Evolutionary conservation across 1,284 basidiomycete genomes (phyloP).

Genomic region (Boletus smithii): DNA sequence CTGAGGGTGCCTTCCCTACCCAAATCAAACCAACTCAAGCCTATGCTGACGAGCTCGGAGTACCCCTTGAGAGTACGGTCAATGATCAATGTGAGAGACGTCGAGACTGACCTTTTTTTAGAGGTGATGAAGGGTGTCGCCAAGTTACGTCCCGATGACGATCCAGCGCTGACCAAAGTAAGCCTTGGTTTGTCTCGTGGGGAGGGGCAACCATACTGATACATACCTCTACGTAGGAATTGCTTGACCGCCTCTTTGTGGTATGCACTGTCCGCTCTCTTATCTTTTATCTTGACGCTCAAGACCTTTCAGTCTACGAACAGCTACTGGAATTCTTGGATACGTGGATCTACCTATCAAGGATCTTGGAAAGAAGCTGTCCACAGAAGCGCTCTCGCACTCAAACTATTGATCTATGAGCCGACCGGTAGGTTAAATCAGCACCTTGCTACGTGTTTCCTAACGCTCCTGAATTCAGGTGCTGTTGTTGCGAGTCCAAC

Average conservation of each 20-base stretch:
- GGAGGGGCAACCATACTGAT: background rate
- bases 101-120: constrained; percentile 21
- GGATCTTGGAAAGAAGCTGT: constrained; percentile 95
- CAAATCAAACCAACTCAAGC: constrained; percentile 32
- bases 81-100: background rate
- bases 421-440: constrained; percentile 58
- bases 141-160: constrained; percentile 49
- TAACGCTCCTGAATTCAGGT: constrained; percentile 40
- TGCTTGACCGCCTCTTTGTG: constrained; percentile 53
- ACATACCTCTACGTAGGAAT: constrained; percentile 34
- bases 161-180: constrained; percentile 64
- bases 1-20: constrained; percentile 30
- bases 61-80: constrained; percentile 45
- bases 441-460: background rate
- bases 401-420: constrained; percentile 83
- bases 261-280: constrained; percentile 34
- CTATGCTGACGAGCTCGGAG: constrained; percentile 44
- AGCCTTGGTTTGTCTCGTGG: constrained; percentile 5
- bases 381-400: constrained; percentile 80
- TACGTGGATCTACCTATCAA: constrained; percentile 74
- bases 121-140: constrained; percentile 48
- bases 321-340: constrained; percentile 86
- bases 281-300: background rate
- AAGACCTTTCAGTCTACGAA: constrained; percentile 56
- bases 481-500: constrained; percentile 92